Conservation (phyloP, 306 rosid genomes). For the Quercus agrifolia region DNA sequence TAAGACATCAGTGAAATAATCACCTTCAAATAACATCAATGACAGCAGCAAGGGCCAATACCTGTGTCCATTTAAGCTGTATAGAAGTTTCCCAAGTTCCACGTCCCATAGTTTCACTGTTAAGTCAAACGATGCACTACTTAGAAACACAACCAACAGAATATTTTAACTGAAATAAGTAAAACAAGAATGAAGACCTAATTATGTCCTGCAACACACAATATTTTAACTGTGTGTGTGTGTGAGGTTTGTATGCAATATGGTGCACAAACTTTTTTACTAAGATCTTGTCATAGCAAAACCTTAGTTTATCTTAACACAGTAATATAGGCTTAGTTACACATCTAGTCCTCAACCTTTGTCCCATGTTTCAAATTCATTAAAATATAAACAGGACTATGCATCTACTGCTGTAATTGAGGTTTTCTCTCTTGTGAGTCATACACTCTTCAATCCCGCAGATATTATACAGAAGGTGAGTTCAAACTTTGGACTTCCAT, state of each 20-base stretch:
- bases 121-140: constrained; percentile 90
- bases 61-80: constrained; percentile 88
- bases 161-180: neutral
- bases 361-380: too few species aligned
- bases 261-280: neutral
- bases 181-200: neutral
- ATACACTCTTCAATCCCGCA: too few species aligned
- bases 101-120: constrained; percentile 89
- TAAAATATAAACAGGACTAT: too few species aligned
- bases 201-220: neutral
- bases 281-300: neutral
- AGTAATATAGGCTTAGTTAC: neutral
- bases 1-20: neutral
- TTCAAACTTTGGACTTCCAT: too few species aligned
- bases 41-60: constrained; percentile 9
- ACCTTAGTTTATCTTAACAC: neutral
- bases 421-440: too few species aligned
- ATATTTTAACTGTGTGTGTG: neutral
- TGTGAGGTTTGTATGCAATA: neutral
- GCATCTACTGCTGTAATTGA: too few species aligned
- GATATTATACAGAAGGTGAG: too few species aligned
- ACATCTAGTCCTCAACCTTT: too few species aligned
- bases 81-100: constrained; percentile 68
- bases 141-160: constrained; percentile 3
- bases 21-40: neutral